Evolutionary conservation across 345 rosid genomes (phyloP).

Genomic region (Anastatica hierochuntica): DNA sequence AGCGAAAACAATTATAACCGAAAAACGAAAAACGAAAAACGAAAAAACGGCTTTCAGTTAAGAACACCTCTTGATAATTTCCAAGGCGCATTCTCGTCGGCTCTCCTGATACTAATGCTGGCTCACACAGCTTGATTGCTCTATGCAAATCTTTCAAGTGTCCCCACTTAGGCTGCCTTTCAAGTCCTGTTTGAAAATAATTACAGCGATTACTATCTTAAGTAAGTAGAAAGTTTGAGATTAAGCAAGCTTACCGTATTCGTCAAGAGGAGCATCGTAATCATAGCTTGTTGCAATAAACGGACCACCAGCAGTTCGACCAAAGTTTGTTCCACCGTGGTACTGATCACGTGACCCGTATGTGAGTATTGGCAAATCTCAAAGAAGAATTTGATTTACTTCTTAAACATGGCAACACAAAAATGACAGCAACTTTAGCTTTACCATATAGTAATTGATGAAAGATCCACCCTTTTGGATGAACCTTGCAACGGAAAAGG

Average conservation of each 20-base stretch:
- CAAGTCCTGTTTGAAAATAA: constrained; percentile 43
- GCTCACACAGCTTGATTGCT: constrained; percentile 86
- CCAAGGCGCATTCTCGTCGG: constrained; percentile 66
- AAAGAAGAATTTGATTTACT: constrained; percentile 3
- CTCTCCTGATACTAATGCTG: constrained; percentile 66
- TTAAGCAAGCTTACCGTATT: constrained; percentile 57
- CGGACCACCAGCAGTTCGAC: constrained; percentile 99
- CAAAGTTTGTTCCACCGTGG: constrained; percentile 98
- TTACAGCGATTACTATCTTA: not conserved
- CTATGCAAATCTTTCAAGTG: constrained; percentile 96
- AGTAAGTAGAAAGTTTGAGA: not conserved
- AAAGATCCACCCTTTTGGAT: constrained; percentile 96
- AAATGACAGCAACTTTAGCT: not conserved
- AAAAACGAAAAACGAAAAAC: not conserved
- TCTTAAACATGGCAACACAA: not conserved
- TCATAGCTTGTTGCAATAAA: constrained; percentile 97
- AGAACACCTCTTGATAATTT: constrained; percentile 83
- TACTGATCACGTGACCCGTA: constrained; percentile 35
- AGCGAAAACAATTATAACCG: not conserved
- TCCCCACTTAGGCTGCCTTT: constrained; percentile 98
- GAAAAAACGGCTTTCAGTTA: not conserved
- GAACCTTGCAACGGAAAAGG: constrained; percentile 89
- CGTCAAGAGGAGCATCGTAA: constrained; percentile 95
- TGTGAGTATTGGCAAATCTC: constrained; percentile 9
- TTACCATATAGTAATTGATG: constrained; percentile 94